These are phyloP conservation scores for Paspalum vaginatum DNA, from an alignment of 176 grass and related monocot genomes.

Conservation along the genomic window DNA sequence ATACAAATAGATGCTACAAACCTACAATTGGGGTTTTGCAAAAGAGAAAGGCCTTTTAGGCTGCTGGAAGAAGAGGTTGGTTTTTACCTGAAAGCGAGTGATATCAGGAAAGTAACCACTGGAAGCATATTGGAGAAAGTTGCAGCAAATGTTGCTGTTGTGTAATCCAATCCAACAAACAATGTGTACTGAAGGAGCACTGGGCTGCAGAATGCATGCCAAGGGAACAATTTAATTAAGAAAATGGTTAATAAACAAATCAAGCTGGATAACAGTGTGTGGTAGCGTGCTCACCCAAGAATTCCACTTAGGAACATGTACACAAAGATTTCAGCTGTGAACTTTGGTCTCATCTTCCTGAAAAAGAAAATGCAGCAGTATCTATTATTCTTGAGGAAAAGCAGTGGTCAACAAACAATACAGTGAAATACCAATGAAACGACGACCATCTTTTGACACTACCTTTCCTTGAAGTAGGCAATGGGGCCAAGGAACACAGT, in stretches of 20 bases:
- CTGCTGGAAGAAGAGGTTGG: background rate
- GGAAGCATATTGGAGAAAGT: constrained; percentile 85
- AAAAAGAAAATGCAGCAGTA: background rate
- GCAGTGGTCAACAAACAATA: background rate
- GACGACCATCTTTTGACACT: constrained; percentile 7
- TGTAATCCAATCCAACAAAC: constrained; percentile 76
- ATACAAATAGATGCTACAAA: background rate
- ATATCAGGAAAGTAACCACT: constrained; percentile 82
- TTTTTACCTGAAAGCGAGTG: constrained; percentile 65
- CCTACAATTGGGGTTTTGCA: background rate
- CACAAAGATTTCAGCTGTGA: constrained; percentile 51
- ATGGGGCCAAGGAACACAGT: constrained; percentile 59
- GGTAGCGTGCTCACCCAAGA: constrained; percentile 43
- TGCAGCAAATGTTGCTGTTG: constrained; percentile 80
- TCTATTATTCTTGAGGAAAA: background rate
- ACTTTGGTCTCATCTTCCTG: constrained; percentile 63
- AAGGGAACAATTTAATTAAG: background rate
- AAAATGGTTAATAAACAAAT: background rate
- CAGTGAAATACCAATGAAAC: background rate
- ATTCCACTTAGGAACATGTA: constrained; percentile 64
- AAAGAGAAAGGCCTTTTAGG: background rate
- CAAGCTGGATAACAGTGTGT: background rate
- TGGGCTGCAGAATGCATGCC: constrained; percentile 60
- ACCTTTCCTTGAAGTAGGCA: constrained; percentile 77
- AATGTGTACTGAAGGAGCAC: constrained; percentile 85